These are phyloP conservation scores for Hypoxylon sp. DNA, from an alignment of 2,329 filamentous ascomycete genomes.

Conservation along the genomic window DNA sequence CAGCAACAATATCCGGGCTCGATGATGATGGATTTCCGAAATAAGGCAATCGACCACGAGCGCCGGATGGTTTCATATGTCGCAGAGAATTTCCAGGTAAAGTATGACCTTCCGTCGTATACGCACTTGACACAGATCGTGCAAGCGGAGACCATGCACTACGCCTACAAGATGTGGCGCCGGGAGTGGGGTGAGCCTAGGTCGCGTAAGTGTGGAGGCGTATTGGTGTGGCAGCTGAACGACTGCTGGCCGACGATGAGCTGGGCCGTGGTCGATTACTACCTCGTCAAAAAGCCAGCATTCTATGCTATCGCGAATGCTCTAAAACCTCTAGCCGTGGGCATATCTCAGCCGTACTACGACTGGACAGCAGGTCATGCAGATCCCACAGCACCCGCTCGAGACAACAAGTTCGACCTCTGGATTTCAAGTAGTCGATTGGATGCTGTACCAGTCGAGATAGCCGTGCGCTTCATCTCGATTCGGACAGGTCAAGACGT, in stretches of 20 bases:
- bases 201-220: slow-evolving; percentile 73
- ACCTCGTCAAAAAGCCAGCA: slow-evolving; percentile 75
- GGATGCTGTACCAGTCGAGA: slow-evolving; percentile 46
- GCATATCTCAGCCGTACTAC: slow-evolving; percentile 62
- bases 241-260: slow-evolving; percentile 78
- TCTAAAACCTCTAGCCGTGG: slow-evolving; percentile 71
- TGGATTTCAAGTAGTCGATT: slow-evolving; percentile 60
- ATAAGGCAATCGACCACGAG: slow-evolving; percentile 84
- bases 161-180: slow-evolving; percentile 70
- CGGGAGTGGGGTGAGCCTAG: slow-evolving; percentile 72
- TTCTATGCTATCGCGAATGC: slow-evolving; percentile 69
- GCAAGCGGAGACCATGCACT: slow-evolving; percentile 67
- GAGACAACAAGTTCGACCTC: slow-evolving; percentile 59
- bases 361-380: slow-evolving; percentile 63
- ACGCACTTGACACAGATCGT: slow-evolving; percentile 70
- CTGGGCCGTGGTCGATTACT: slow-evolving; percentile 77
- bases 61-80: slow-evolving; percentile 81
- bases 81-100: slow-evolving; percentile 78
- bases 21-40: slow-evolving; percentile 83
- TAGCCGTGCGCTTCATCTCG: slow-evolving; percentile 60
- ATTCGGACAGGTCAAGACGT: slow-evolving; percentile 59
- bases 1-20: slow-evolving; percentile 75
- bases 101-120: slow-evolving; percentile 60
- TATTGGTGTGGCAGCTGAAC: slow-evolving; percentile 78
- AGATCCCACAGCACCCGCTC: slow-evolving; percentile 58